Conservation (phyloP, 2,329 filamentous ascomycete species). For the Ophidiomyces ophidiicola region DNA sequence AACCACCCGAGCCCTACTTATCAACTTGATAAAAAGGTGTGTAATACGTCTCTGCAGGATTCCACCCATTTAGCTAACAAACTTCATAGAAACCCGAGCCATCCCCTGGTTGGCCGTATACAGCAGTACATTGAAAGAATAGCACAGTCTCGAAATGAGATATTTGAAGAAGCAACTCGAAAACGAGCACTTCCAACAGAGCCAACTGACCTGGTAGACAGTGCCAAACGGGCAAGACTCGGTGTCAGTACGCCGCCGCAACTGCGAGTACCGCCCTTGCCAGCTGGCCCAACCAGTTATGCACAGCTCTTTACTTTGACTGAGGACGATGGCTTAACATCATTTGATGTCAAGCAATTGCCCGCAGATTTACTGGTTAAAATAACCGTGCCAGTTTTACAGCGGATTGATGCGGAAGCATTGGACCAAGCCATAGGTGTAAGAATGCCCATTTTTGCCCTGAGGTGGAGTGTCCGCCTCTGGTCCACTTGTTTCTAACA, state of each 20-base stretch:
- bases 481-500: neutral
- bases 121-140: conserved; percentile 78
- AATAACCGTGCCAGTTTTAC: conserved; percentile 69
- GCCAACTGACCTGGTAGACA: conserved; percentile 58
- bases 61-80: conserved; percentile 14
- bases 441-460: conserved; percentile 22
- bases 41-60: conserved; percentile 16
- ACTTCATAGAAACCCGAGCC: conserved; percentile 57
- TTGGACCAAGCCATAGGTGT: conserved; percentile 63
- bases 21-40: conserved; percentile 70
- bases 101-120: conserved; percentile 62
- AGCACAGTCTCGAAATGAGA: conserved; percentile 62
- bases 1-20: conserved; percentile 69
- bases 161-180: conserved; percentile 61
- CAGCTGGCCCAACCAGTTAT: conserved; percentile 62
- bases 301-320: conserved; percentile 82
- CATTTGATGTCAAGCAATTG: conserved; percentile 72
- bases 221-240: conserved; percentile 68
- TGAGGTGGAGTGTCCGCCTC: neutral
- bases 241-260: conserved; percentile 40
- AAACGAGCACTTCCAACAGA: conserved; percentile 65
- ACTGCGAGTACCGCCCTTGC: conserved; percentile 55
- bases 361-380: conserved; percentile 63
- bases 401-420: conserved; percentile 54
- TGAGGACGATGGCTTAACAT: conserved; percentile 57